phyloP scores from a whole-genome alignment of 257 asterid genomes.

The Henckelia pumila region DNA sequence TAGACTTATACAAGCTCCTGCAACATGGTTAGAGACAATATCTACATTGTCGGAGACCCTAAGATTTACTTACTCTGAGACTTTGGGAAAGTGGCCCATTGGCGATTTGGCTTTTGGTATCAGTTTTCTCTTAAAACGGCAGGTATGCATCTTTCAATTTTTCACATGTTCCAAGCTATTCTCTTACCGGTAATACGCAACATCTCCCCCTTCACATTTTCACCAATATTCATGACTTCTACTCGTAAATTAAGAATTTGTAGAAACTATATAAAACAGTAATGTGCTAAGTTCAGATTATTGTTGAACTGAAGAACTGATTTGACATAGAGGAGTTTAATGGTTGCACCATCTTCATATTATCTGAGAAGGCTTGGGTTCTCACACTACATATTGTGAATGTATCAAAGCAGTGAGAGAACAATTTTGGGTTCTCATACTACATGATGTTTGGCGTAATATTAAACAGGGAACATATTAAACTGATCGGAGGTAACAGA shows the following conservation, averaged over 20 bases:
- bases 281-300: neutral
- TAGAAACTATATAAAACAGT: neutral
- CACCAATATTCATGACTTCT: neutral
- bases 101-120: constrained; percentile 99
- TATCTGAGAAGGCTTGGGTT: neutral
- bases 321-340: neutral
- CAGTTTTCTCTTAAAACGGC: constrained; percentile 87
- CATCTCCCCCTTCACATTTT: neutral
- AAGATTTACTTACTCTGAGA: constrained; percentile 93
- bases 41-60: constrained; percentile 95
- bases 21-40: constrained; percentile 94
- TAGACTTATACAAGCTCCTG: constrained; percentile 96
- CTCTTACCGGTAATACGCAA: neutral
- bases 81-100: constrained; percentile 98
- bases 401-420: neutral
- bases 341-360: neutral
- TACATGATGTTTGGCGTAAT: neutral
- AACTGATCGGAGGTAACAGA: neutral
- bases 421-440: neutral
- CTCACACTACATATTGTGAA: no score
- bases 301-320: neutral
- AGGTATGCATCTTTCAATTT: constrained; percentile 48
- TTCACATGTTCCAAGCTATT: constrained; percentile 6
- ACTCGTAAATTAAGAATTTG: no score
- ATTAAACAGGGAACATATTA: neutral